Evolutionary conservation across 768 basidiomycete genomes (phyloP).

Genomic region (Albatrellus ellisii): DNA sequence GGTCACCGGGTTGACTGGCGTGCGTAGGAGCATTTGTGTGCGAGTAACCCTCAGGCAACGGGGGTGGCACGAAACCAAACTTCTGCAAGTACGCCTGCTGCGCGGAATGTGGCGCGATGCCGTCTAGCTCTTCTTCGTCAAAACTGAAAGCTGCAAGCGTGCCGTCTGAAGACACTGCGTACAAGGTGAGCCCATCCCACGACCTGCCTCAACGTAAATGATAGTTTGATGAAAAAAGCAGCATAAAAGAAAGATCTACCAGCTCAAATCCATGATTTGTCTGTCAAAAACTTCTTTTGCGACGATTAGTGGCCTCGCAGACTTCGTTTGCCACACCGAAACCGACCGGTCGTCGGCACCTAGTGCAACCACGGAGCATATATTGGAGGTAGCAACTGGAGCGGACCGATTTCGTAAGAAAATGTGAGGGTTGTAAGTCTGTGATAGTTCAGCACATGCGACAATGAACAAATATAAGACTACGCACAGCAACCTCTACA

Average conservation of each 20-base stretch:
- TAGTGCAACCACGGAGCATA: conserved; percentile 85
- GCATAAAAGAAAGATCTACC: conserved; percentile 38
- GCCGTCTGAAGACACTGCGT: conserved; percentile 93
- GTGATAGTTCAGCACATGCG: not conserved
- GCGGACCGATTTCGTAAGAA: conserved; percentile 66
- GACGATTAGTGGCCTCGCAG: conserved; percentile 82
- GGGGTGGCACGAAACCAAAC: conserved; percentile 60
- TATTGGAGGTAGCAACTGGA: conserved; percentile 66
- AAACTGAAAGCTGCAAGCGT: conserved; percentile 86
- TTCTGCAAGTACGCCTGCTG: conserved; percentile 74
- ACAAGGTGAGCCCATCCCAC: conserved; percentile 81
- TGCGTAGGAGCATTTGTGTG: conserved; percentile 23
- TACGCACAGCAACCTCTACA: conserved; percentile 81
- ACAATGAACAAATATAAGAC: not conserved
- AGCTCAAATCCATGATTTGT: conserved; percentile 91
- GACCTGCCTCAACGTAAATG: conserved; percentile 43
- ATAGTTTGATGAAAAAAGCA: not conserved
- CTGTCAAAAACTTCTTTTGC: conserved; percentile 90
- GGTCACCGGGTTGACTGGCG: conserved; percentile 9
- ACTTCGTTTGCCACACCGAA: conserved; percentile 94
- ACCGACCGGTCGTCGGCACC: conserved; percentile 90
- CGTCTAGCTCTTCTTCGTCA: conserved; percentile 65
- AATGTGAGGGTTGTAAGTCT: conserved; percentile 91
- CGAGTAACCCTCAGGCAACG: conserved; percentile 59
- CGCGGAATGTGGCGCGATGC: conserved; percentile 58